A percentile compares a stretch with the other conserved stretches of the same genome.
Evolutionary conservation across 441 rosid genomes (phyloP).

Genomic region (Gossypium trilobum): DNA sequence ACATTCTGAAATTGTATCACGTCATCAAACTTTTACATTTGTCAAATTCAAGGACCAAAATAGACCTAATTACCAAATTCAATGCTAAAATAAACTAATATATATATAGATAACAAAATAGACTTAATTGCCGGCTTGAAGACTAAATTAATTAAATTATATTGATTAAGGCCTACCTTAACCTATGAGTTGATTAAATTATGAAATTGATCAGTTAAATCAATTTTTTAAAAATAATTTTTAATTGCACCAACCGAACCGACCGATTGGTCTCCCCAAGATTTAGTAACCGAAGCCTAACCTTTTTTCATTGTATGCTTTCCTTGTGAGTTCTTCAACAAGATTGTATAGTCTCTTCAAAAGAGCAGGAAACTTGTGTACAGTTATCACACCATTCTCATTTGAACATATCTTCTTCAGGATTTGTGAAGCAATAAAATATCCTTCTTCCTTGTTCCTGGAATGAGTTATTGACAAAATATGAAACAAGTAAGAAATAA

Average conservation of each 20-base stretch:
- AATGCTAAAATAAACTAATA: too few species aligned
- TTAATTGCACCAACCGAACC: neutral
- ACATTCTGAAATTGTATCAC: too few species aligned
- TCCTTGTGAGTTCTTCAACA: conserved; percentile 66
- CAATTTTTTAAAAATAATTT: too few species aligned
- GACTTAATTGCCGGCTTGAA: too few species aligned
- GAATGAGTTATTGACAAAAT: neutral
- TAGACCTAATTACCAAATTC: too few species aligned
- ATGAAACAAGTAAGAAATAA: neutral
- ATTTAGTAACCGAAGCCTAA: conserved; percentile 11
- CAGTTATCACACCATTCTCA: conserved; percentile 37
- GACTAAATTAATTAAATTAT: too few species aligned
- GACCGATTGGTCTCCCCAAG: neutral
- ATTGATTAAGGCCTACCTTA: too few species aligned
- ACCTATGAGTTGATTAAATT: too few species aligned
- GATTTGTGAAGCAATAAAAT: conserved; percentile 59
- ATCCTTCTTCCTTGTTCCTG: conserved; percentile 90
- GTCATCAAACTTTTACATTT: too few species aligned
- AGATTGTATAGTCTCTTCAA: conserved; percentile 55
- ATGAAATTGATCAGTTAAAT: too few species aligned
- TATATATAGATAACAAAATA: too few species aligned
- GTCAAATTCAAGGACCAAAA: too few species aligned
- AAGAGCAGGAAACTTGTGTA: conserved; percentile 50
- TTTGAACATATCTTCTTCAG: conserved; percentile 55
- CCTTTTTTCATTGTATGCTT: conserved; percentile 51